Percentiles rank a stretch among this genome's conserved stretches.
Conservation (phyloP, 371 early-diverging fungal genomes). For the Mortierella polycephala region DNA sequence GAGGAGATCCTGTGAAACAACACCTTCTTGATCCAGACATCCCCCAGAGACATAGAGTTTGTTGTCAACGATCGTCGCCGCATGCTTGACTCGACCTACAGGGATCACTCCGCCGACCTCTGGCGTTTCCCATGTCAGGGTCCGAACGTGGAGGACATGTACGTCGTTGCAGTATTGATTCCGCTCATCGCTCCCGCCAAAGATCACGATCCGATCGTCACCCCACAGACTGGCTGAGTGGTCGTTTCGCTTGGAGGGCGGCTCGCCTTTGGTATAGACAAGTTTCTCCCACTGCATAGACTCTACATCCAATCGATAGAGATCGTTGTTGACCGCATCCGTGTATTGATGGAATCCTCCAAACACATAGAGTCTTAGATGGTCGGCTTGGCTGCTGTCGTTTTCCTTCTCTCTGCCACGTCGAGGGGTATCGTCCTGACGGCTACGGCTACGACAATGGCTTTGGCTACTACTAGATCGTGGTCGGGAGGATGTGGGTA, state of each 20-base stretch:
- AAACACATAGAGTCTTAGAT: slow-evolving; percentile 65
- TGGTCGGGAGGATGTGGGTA: slow-evolving; percentile 7
- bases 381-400: slow-evolving; percentile 16
- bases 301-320: slow-evolving; percentile 62
- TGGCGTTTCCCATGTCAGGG: slow-evolving; percentile 74
- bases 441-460: slow-evolving; percentile 23
- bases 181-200: slow-evolving; percentile 78
- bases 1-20: slow-evolving; percentile 62
- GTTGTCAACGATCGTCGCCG: slow-evolving; percentile 73
- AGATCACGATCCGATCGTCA: slow-evolving; percentile 71
- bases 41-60: slow-evolving; percentile 77
- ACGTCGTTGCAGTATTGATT: slow-evolving; percentile 70
- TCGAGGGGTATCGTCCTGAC: slow-evolving; percentile 18
- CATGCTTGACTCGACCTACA: slow-evolving; percentile 69
- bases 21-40: slow-evolving; percentile 49
- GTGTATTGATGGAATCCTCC: slow-evolving; percentile 79
- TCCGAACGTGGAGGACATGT: slow-evolving; percentile 65
- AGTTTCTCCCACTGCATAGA: slow-evolving; percentile 66
- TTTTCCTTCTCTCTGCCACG: neutral
- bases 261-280: slow-evolving; percentile 68
- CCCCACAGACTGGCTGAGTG: slow-evolving; percentile 75
- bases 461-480: slow-evolving; percentile 19
- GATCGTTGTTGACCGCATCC: slow-evolving; percentile 74
- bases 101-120: slow-evolving; percentile 62
- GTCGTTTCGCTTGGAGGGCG: slow-evolving; percentile 73